A percentile compares a stretch with the other conserved stretches of the same genome.
phyloP scores from a whole-genome alignment of 1,139 yeast species.

The Kodamaea sp. region DNA sequence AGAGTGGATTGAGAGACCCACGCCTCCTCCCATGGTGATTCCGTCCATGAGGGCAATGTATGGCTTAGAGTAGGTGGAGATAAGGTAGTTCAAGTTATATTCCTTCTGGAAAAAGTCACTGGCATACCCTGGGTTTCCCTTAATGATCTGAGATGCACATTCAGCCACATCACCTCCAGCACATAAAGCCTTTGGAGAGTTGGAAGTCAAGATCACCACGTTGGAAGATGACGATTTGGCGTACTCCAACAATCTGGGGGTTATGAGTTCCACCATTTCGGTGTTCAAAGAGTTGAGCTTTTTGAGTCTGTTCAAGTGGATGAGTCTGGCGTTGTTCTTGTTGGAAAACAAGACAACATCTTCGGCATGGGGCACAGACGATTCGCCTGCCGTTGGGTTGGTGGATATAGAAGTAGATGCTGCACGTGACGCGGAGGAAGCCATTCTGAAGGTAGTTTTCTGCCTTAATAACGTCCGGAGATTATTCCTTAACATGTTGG shows the following conservation, averaged over 20 bases:
- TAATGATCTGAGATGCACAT: conserved; percentile 55
- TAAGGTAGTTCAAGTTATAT: conserved; percentile 75
- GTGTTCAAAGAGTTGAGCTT: conserved; percentile 85
- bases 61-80: conserved; percentile 84
- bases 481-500: conserved; percentile 7
- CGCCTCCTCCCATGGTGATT: conserved; percentile 98
- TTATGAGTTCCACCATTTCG: conserved; percentile 74
- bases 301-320: conserved; percentile 75
- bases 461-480: conserved; percentile 4
- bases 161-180: conserved; percentile 96
- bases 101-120: conserved; percentile 75
- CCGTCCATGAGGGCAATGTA: conserved; percentile 85
- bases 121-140: conserved; percentile 54
- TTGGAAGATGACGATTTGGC: conserved; percentile 67
- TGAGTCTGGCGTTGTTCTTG: conserved; percentile 67
- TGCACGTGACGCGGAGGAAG: conserved; percentile 20
- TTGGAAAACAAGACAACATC: conserved; percentile 62
- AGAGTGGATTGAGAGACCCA: conserved; percentile 88
- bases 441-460: conserved; percentile 18
- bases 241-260: conserved; percentile 76
- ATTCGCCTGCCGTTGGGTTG: conserved; percentile 12
- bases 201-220: conserved; percentile 69
- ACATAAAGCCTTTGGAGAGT: conserved; percentile 64
- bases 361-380: conserved; percentile 31
- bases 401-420: neutral